These are phyloP conservation scores for Hippophae gyantsensis DNA, from an alignment of 306 rosid species.

Conservation along the genomic window DNA sequence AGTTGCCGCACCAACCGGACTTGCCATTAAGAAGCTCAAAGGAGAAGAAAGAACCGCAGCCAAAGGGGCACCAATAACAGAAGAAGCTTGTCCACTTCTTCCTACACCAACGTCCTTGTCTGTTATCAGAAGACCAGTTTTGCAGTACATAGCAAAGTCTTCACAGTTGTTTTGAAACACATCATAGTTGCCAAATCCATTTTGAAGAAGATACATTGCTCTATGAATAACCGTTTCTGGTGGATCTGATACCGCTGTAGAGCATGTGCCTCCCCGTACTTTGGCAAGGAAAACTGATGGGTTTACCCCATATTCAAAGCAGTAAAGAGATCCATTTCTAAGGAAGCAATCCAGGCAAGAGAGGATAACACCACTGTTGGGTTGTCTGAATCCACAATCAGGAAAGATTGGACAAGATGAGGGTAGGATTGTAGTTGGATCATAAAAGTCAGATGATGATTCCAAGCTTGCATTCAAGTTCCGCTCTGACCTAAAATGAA, in stretches of 20 bases:
- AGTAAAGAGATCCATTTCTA: conserved; percentile 61
- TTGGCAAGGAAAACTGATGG: conserved; percentile 64
- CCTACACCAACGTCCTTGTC: conserved; percentile 77
- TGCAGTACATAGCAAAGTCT: conserved; percentile 93
- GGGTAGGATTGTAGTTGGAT: conserved; percentile 27
- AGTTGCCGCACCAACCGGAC: conserved; percentile 70
- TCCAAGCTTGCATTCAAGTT: conserved; percentile 44
- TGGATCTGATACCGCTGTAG: conserved; percentile 70
- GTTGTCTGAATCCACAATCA: conserved; percentile 91
- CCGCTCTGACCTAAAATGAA: conserved; percentile 69
- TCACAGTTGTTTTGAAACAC: conserved; percentile 85
- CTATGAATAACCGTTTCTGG: conserved; percentile 55
- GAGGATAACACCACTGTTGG: conserved; percentile 79
- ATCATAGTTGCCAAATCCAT: conserved; percentile 83
- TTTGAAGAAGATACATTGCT: conserved; percentile 94
- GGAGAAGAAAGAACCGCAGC: conserved; percentile 77
- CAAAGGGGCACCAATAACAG: conserved; percentile 88
- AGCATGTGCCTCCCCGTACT: conserved; percentile 91
- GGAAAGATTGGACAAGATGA: conserved; percentile 67
- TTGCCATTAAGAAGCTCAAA: conserved; percentile 56
- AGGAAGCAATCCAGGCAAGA: conserved; percentile 96
- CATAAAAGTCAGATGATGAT: conserved; percentile 39
- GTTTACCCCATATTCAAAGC: conserved; percentile 70
- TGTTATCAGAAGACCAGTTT: conserved; percentile 64
- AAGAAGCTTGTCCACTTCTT: conserved; percentile 83